phyloP scores from a whole-genome alignment of 148 eudicot genomes.

The Pouteria glomerata region DNA sequence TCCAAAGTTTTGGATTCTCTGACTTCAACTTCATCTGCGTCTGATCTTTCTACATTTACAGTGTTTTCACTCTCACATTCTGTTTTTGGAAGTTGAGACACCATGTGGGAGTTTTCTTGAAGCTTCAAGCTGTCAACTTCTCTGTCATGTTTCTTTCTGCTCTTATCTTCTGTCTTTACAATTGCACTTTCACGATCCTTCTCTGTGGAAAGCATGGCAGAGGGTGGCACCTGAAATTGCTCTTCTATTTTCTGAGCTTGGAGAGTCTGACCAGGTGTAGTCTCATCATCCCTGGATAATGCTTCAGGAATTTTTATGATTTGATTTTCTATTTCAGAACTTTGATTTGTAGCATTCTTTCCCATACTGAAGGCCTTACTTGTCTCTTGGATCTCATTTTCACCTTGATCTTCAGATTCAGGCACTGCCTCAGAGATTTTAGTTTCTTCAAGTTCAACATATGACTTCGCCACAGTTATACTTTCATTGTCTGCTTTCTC shows the following conservation, averaged over 20 bases:
- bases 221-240: conserved; percentile 2
- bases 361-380: not conserved
- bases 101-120: not conserved
- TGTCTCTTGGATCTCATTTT: not conserved
- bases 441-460: conserved; percentile 4
- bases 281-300: not conserved
- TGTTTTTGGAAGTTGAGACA: not conserved
- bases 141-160: not conserved
- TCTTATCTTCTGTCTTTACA: not conserved
- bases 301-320: conserved; percentile 6
- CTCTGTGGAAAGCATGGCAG: not conserved
- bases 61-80: not conserved
- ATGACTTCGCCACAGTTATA: not conserved
- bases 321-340: not conserved
- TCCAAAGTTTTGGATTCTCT: not conserved
- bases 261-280: not conserved
- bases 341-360: not conserved
- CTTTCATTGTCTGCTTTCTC: not conserved
- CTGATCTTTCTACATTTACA: conserved; percentile 1
- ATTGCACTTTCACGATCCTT: not conserved
- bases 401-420: not conserved
- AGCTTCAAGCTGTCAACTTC: not conserved
- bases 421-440: not conserved
- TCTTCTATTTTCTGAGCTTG: not conserved
- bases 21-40: not conserved